Percentiles rank a stretch among this genome's conserved stretches.
These are phyloP conservation scores for Blastobotrys muscicola DNA, from an alignment of 805 yeast genomes.

Conservation along the genomic window DNA sequence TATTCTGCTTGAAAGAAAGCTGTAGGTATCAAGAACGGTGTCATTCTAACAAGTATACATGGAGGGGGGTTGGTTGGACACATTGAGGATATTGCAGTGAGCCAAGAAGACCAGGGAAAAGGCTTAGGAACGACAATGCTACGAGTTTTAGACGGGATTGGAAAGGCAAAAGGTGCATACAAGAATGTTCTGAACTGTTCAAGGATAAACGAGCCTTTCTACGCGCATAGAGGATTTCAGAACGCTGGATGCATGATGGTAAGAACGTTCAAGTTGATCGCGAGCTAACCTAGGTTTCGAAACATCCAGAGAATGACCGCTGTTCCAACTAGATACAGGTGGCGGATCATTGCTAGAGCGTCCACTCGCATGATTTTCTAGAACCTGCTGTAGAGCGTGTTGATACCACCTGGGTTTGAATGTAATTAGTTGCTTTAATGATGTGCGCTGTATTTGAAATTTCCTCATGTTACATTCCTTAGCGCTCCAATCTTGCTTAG, in stretches of 20 bases:
- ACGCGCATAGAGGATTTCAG: slow-evolving; percentile 10
- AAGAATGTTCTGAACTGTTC: slow-evolving; percentile 16
- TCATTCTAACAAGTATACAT: slow-evolving; percentile 7
- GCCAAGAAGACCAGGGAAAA: slow-evolving; percentile 10
- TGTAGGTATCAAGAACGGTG: background rate
- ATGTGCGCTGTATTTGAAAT: too few relatives aligned
- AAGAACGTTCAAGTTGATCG: background rate
- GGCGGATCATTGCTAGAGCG: too few relatives aligned
- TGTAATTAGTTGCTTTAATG: too few relatives aligned
- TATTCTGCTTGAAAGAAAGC: slow-evolving; percentile 11
- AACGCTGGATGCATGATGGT: slow-evolving; percentile 16
- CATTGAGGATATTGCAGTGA: slow-evolving; percentile 15
- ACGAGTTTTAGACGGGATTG: slow-evolving; percentile 9
- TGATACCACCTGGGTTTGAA: too few relatives aligned
- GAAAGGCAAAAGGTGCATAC: slow-evolving; percentile 11
- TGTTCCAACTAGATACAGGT: too few relatives aligned
- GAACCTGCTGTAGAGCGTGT: too few relatives aligned
- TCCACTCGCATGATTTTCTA: too few relatives aligned
- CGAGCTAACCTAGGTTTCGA: too few relatives aligned
- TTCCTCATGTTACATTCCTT: too few relatives aligned
- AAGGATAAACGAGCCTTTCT: slow-evolving; percentile 6
- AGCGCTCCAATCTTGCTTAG: too few relatives aligned
- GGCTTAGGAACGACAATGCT: slow-evolving; percentile 12
- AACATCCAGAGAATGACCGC: too few relatives aligned
- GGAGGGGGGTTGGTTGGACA: slow-evolving; percentile 15